Evolutionary conservation across 345 rosid genomes (phyloP).

Genomic region (Eutrema japonicum): DNA sequence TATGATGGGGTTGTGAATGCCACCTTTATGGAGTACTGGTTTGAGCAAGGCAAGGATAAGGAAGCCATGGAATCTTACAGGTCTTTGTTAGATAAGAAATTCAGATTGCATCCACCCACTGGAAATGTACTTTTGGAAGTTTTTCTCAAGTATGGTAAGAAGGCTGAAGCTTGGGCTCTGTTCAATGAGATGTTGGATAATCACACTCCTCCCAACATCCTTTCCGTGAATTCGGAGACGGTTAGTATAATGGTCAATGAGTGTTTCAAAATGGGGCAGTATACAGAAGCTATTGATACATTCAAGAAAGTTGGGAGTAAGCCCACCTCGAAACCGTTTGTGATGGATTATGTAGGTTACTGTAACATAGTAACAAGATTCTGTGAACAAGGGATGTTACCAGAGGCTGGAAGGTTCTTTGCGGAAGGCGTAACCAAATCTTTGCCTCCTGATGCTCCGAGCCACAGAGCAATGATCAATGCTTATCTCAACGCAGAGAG

Average conservation of each 20-base stretch:
- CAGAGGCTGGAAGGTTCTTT: conserved; percentile 71
- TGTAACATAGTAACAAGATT: conserved; percentile 72
- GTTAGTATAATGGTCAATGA: conserved; percentile 86
- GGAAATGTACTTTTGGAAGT: conserved; percentile 85
- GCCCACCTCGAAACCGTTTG: conserved; percentile 70
- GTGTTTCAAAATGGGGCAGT: conserved; percentile 76
- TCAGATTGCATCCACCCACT: conserved; percentile 80
- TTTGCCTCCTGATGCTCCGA: conserved; percentile 73
- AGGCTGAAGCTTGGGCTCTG: conserved; percentile 67
- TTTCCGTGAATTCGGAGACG: conserved; percentile 87
- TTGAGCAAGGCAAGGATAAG: conserved; percentile 79
- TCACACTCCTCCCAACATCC: conserved; percentile 81
- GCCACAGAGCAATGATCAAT: conserved; percentile 76
- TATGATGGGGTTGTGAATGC: conserved; percentile 93
- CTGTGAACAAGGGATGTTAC: conserved; percentile 78
- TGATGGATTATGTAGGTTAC: conserved; percentile 83
- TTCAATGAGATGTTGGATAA: conserved; percentile 86
- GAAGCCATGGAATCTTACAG: conserved; percentile 84
- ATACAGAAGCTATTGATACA: conserved; percentile 60
- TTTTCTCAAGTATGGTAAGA: conserved; percentile 71
- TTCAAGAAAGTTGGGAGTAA: conserved; percentile 80
- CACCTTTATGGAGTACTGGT: conserved; percentile 94
- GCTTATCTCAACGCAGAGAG: conserved; percentile 70
- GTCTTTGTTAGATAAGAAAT: conserved; percentile 76
- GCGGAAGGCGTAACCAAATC: conserved; percentile 62